A percentile compares a stretch with the other conserved stretches of the same genome.
Conservation (phyloP, 2,329 filamentous ascomycete species). For the Torrubiella hemipterigena region DNA sequence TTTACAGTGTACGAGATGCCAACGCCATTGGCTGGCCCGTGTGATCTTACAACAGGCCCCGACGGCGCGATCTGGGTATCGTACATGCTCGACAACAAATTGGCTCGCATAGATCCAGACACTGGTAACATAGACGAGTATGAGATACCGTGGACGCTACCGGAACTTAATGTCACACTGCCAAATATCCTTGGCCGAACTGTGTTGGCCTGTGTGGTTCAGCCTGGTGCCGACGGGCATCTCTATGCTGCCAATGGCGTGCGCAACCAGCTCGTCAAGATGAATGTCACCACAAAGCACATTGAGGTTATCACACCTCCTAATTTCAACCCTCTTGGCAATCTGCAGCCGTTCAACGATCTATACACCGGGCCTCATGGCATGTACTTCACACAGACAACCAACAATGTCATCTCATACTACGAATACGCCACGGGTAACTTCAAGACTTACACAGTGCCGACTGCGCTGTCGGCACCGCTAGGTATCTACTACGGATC, state of each 20-base stretch:
- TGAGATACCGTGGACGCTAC: not conserved
- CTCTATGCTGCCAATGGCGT: not conserved
- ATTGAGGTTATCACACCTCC: not conserved
- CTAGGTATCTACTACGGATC: not conserved
- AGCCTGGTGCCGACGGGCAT: not conserved
- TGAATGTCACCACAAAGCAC: conserved; percentile 1
- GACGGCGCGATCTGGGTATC: conserved; percentile 1
- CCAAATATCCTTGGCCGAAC: not conserved
- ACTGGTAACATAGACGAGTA: not conserved
- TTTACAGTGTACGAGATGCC: not conserved
- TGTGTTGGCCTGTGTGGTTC: not conserved
- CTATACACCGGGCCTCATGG: not conserved
- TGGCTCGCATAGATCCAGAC: not conserved
- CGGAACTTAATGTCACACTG: not conserved
- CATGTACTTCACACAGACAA: conserved; percentile 1
- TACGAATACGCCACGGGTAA: conserved; percentile 1
- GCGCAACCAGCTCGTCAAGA: conserved; percentile 1
- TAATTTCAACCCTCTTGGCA: not conserved
- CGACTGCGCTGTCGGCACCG: not conserved
- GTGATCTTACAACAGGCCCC: not conserved
- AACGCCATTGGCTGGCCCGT: not conserved
- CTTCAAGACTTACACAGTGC: not conserved
- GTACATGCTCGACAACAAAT: not conserved
- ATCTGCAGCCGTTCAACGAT: conserved; percentile 1
- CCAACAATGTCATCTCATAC: not conserved